Percentiles rank a stretch among this genome's conserved stretches.
Conservation (phyloP, 148 eudicot genomes). For the Camellia lanceoleosa region DNA sequence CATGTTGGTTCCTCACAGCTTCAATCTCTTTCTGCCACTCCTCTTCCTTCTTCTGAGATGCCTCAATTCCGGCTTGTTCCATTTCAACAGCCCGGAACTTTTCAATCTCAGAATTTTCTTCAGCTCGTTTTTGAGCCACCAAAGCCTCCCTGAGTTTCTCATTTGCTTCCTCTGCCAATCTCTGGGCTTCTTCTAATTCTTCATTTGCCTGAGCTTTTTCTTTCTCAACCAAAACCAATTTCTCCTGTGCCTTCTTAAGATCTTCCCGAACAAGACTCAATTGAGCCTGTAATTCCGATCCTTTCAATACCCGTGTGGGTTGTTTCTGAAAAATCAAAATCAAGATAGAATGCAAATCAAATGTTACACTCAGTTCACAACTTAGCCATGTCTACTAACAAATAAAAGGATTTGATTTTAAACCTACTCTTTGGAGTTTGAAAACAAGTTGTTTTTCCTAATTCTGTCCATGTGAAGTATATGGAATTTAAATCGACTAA, state of each 20-base stretch:
- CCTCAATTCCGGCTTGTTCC: constrained; percentile 85
- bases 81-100: constrained; percentile 79
- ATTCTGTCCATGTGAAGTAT: background rate
- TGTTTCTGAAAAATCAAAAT: constrained; percentile 48
- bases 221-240: constrained; percentile 54
- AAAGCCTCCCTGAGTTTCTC: constrained; percentile 77
- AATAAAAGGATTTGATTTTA: background rate
- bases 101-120: constrained; percentile 82
- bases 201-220: constrained; percentile 65
- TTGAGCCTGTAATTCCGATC: constrained; percentile 78
- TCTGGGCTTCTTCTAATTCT: constrained; percentile 68
- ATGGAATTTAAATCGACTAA: background rate
- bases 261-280: constrained; percentile 66
- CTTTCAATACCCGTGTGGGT: constrained; percentile 57
- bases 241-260: constrained; percentile 75
- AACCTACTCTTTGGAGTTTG: background rate
- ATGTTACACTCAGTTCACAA: background rate
- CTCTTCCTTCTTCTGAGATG: constrained; percentile 71
- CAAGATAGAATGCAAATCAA: background rate
- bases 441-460: background rate
- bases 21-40: constrained; percentile 79
- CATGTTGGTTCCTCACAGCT: constrained; percentile 67
- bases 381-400: background rate
- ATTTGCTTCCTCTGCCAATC: constrained; percentile 64
- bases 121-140: constrained; percentile 81